Evolutionary conservation across 208 protist species (phyloP).

Genomic region (Crithidia thermophila): DNA sequence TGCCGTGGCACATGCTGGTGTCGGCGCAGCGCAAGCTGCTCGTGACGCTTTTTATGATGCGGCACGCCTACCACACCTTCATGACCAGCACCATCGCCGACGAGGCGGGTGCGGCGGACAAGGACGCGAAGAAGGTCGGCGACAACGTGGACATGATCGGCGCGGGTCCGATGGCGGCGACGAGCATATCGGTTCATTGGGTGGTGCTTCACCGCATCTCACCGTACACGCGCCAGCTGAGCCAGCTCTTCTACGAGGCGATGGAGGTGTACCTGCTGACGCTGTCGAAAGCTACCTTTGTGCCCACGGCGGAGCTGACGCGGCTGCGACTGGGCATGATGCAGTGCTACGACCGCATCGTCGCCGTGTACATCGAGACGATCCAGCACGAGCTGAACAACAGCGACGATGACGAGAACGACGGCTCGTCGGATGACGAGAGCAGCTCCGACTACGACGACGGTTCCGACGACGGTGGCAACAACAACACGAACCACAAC

Average conservation of each 20-base stretch:
- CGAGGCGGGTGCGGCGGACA: background rate
- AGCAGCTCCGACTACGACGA: background rate
- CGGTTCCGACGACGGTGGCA: slow-evolving; percentile 3
- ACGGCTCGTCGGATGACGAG: slow-evolving; percentile 23
- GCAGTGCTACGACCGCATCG: slow-evolving; percentile 60
- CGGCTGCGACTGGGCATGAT: slow-evolving; percentile 74
- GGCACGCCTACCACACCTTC: slow-evolving; percentile 80
- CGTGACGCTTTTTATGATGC: slow-evolving; percentile 80
- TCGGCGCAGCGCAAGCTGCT: slow-evolving; percentile 60
- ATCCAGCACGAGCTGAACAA: slow-evolving; percentile 65
- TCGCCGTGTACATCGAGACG: slow-evolving; percentile 71
- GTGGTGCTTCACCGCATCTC: slow-evolving; percentile 82
- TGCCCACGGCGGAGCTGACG: slow-evolving; percentile 76
- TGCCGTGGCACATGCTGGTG: slow-evolving; percentile 64
- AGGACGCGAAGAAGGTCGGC: background rate
- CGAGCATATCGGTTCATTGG: slow-evolving; percentile 80
- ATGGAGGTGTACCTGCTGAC: slow-evolving; percentile 79
- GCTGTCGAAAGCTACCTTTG: slow-evolving; percentile 63
- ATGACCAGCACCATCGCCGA: slow-evolving; percentile 67
- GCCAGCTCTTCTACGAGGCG: slow-evolving; percentile 70
- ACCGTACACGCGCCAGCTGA: slow-evolving; percentile 62
- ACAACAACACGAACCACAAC: background rate
- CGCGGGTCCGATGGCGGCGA: slow-evolving; percentile 20
- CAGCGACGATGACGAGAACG: slow-evolving; percentile 9
- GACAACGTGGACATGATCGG: slow-evolving; percentile 20